Percentiles rank a stretch among this genome's conserved stretches.
Evolutionary conservation across 2,329 filamentous ascomycete genomes (phyloP).

Genomic region (Parascedosporium putredinis): DNA sequence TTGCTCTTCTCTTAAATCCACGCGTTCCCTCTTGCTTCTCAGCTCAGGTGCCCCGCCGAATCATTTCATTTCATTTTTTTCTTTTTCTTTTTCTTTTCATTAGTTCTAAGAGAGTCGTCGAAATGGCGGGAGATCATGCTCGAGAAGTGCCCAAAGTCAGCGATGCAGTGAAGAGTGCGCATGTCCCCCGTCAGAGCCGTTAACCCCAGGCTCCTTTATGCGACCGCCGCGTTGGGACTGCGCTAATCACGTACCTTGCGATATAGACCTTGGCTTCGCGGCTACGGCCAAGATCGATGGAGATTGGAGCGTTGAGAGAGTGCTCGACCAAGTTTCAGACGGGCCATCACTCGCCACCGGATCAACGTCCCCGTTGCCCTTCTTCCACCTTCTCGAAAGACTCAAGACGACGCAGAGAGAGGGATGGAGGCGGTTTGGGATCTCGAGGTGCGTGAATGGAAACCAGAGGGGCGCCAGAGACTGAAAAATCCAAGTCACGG

Average conservation of each 20-base stretch:
- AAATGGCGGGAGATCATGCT: too few species aligned
- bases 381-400: constrained; percentile 89
- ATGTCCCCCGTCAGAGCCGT: not conserved
- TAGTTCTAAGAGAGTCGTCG: too few species aligned
- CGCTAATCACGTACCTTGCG: not conserved
- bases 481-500: too few species aligned
- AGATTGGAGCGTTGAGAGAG: constrained; percentile 16
- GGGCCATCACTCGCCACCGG: constrained; percentile 39
- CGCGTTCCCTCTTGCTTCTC: not conserved
- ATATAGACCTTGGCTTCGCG: constrained; percentile 15
- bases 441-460: constrained; percentile 47
- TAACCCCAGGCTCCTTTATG: not conserved
- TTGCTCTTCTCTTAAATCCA: too few species aligned
- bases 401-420: constrained; percentile 95
- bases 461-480: too few species aligned
- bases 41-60: too few species aligned
- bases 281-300: constrained; percentile 15
- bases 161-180: not conserved
- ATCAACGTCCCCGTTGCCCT: constrained; percentile 67
- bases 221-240: not conserved
- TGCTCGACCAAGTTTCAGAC: constrained; percentile 10
- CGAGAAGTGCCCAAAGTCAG: not conserved
- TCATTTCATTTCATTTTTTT: too few species aligned
- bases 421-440: constrained; percentile 85
- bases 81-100: too few species aligned